Evolutionary conservation across 768 basidiomycete species (phyloP), one percentile per base, ranked within the genome.

Genomic region (Mycena crocata): DNA sequence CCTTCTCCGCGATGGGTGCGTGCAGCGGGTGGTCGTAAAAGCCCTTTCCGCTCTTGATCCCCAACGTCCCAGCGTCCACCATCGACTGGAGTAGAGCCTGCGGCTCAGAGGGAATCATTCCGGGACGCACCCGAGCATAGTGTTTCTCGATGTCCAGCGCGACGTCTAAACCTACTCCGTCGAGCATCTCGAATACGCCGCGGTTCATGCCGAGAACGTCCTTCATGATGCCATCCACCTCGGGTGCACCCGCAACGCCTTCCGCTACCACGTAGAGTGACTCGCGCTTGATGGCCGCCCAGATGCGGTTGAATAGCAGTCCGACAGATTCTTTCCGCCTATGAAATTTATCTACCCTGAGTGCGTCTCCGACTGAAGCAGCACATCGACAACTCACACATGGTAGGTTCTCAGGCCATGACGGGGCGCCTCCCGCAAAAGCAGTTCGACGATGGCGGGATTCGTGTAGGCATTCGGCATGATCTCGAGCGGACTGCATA

Each of bases 201-300:
- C 57, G 62, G 17, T 64, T 50, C 30, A 69, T 39, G 40, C 68
- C 68, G 21, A 66, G 51, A 24, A 69, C 56, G 23, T 66, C 64
- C 39, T 63, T 66, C 68, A 69, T 69, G 23, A 69, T 66, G 5
- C 64, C 60, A 28, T 66, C 64, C 24, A 69, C 68, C 23, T 66
- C 49, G 7, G 49, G 31, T 1, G 60, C 17, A 26, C 24, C 49
- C 5, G 68, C 46, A 31, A 69, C 56, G 35, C 57, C 68, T 17
- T 62, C 15, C 1, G 64, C 68, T 2, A 69, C 64, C 21, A 69
- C 60, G 21, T 58, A 59, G 32, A 62, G 55, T 0, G 68, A 46
- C 42, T 69, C 64, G n/a, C 64, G 68, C 24, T 65, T 69, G 59
- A 69, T 65, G 13, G 68, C 68, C 0, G 60, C 64, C 64, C 64